Evolutionary conservation across 495 filamentous ascomycete genomes (phyloP).

Genomic region (Parachaetomium inaequale): DNA sequence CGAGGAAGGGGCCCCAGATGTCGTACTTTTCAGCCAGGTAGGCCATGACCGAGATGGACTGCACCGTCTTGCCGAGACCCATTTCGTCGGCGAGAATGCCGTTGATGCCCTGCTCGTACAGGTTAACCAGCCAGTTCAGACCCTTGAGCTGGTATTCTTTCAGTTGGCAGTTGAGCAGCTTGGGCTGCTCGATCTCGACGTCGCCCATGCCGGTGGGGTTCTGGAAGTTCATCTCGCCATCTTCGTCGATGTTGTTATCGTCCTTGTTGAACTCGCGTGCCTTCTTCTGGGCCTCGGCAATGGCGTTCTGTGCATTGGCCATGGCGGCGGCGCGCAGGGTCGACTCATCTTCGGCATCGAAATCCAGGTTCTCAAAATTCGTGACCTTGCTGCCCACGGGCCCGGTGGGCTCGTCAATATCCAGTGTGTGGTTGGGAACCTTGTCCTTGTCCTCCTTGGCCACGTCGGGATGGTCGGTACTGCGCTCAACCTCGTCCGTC

Average conservation of each 20-base stretch:
- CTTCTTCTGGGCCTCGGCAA: constrained; percentile 89
- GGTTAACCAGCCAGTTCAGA: constrained; percentile 96
- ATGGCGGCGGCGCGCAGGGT: constrained; percentile 76
- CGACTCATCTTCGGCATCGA: constrained; percentile 91
- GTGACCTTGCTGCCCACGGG: constrained; percentile 68
- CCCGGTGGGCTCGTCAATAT: constrained; percentile 57
- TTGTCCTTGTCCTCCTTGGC: constrained; percentile 45
- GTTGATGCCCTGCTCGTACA: constrained; percentile 99
- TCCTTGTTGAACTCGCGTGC: constrained; percentile 87
- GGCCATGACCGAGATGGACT: constrained; percentile 98
- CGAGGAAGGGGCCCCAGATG: constrained; percentile 97
- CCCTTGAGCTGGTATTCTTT: constrained; percentile 99
- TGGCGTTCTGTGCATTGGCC: constrained; percentile 93
- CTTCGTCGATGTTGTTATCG: constrained; percentile 61
- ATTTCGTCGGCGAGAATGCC: constrained; percentile 98
- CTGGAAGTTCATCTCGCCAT: constrained; percentile 99
- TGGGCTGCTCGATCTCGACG: constrained; percentile 90
- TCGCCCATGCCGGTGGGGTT: constrained; percentile 92
- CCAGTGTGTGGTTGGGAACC: constrained; percentile 43
- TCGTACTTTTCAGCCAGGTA: constrained; percentile 96
- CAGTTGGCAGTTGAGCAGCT: constrained; percentile 85
- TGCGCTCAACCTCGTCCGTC: constrained; percentile 86
- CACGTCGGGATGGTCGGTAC: constrained; percentile 73
- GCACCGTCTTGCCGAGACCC: constrained; percentile 98
- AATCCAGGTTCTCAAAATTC: constrained; percentile 90